These are phyloP conservation scores for Rostrohypoxylon terebratum DNA, from an alignment of 495 filamentous ascomycete species.

Conservation along the genomic window DNA sequence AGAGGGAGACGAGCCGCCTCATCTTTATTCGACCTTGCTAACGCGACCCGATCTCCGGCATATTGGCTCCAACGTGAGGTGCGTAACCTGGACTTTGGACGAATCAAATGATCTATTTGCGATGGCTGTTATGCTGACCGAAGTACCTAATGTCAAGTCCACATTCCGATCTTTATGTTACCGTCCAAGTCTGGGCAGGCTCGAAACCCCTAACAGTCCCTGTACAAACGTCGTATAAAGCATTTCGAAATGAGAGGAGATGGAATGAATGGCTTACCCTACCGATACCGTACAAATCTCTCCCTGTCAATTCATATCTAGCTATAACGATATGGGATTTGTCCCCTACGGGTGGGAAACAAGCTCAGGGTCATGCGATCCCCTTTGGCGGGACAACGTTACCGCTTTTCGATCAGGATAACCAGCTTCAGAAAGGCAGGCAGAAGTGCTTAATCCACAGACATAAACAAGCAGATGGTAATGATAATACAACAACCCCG, in stretches of 20 bases:
- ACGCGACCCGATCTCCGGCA: slow-evolving; percentile 82
- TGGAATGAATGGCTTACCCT: slow-evolving; percentile 98
- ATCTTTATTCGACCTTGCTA: slow-evolving; percentile 82
- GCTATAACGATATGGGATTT: slow-evolving; percentile 97
- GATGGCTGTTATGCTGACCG: slow-evolving; percentile 26
- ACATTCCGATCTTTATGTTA: slow-evolving; percentile 90
- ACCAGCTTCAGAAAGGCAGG: slow-evolving; percentile 85
- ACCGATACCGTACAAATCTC: slow-evolving; percentile 81
- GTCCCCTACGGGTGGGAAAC: slow-evolving; percentile 76
- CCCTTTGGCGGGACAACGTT: slow-evolving; percentile 97
- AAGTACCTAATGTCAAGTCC: slow-evolving; percentile 53
- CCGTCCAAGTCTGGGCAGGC: slow-evolving; percentile 93
- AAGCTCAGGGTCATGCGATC: slow-evolving; percentile 76
- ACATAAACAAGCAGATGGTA: slow-evolving; percentile 85
- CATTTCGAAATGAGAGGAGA: slow-evolving; percentile 80
- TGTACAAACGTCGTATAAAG: slow-evolving; percentile 89
- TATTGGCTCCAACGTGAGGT: slow-evolving; percentile 80
- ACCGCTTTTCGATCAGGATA: slow-evolving; percentile 88
- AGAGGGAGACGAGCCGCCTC: slow-evolving; percentile 84
- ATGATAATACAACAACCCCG: slow-evolving; percentile 82
- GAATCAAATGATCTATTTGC: too few relatives aligned
- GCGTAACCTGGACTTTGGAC: background rate
- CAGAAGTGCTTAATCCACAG: slow-evolving; percentile 91
- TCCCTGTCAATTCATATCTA: slow-evolving; percentile 82
- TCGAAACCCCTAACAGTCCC: slow-evolving; percentile 94